Evolutionary conservation across 2,329 filamentous ascomycete species (phyloP), one percentile per base, ranked within the genome.

Genomic region (Leptographium galeiforme): DNA sequence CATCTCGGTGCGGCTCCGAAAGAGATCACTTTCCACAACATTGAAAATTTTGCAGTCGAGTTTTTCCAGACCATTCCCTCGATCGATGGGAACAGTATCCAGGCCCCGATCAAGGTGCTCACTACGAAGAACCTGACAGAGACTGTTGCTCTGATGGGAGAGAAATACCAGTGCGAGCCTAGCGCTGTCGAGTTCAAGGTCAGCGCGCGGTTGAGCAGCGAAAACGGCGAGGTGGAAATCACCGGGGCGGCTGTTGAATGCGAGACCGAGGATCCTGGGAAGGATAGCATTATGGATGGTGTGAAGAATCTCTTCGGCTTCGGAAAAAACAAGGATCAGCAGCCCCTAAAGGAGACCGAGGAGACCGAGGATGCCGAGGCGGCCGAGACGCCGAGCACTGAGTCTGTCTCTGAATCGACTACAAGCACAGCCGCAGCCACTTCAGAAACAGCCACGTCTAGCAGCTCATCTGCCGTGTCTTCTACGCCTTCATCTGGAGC

Each of bases 271-370:
- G 77, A 76, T 6, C 67, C 70, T 10, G 81, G 83, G 68, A 88
- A 89, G 66, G 87, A 87, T 58, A 83, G 85, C 51, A 79, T 97
- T 49, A 87, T 96, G 48, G 91, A 95, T 63, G 90, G 89, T 45
- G 88, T 97, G 59, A 98, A 98, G 76, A 94, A 90, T 59, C 79
- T 96, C 57, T 94, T 98, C 64, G 93, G 93, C 7, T 90, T 97
- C 64, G 93, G 91, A 32, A 87, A 87, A 63, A 55, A 56, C 25
- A 89, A 88, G 70, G 85, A 86, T 36, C 87, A 91, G 53, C 86
- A 95, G 68, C 74, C 77, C 6, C 65, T 95, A 38, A 77, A 79
- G 55, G 85, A 84, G 49, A 74, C 72, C 25, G 79, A 69, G 33
- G 60, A 34, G 39, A 33, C 4, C n/a, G 13, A 40, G 10, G 40